These are phyloP conservation scores for Pythium plurisporium DNA, from an alignment of 352 stramenopile species.

Conservation along the genomic window DNA sequence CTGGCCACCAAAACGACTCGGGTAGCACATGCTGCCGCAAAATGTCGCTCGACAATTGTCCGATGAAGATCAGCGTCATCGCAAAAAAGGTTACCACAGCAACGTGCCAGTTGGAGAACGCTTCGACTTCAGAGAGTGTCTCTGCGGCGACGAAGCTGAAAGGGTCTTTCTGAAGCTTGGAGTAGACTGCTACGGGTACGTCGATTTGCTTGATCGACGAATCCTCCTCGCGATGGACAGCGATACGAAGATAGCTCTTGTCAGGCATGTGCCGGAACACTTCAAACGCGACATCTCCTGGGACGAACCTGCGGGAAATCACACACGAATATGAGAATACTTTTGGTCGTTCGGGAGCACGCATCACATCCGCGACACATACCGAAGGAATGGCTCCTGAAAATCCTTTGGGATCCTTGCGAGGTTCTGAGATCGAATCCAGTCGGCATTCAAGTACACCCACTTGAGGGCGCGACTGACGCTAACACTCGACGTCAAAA, in stretches of 20 bases:
- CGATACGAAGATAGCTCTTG: conserved; percentile 66
- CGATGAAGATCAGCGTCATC: conserved; percentile 85
- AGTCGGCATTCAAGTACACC: conserved; percentile 84
- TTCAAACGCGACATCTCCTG: conserved; percentile 64
- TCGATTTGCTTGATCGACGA: conserved; percentile 48
- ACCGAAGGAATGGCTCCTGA: conserved; percentile 33
- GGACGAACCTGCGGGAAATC: conserved; percentile 35
- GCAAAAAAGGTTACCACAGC: conserved; percentile 66
- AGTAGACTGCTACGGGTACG: conserved; percentile 66
- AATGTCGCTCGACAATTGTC: conserved; percentile 71
- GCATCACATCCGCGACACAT: conserved; percentile 17
- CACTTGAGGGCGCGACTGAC: conserved; percentile 81
- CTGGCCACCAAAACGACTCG: conserved; percentile 43
- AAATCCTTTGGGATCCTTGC: conserved; percentile 33
- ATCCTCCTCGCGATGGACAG: conserved; percentile 51
- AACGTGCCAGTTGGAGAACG: conserved; percentile 81
- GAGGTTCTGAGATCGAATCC: conserved; percentile 72
- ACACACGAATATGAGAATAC: conserved; percentile 30
- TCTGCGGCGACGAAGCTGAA: conserved; percentile 86
- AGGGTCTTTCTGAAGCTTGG: conserved; percentile 80
- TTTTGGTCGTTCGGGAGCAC: too few relatives aligned
- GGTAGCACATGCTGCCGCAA: conserved; percentile 59
- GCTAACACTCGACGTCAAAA: conserved; percentile 60
- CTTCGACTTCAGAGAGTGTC: conserved; percentile 75
- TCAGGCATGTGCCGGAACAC: conserved; percentile 86